Evolutionary conservation across 306 rosid genomes (phyloP), one percentile per base, ranked within the genome.

Genomic region (Argentina anserina): DNA sequence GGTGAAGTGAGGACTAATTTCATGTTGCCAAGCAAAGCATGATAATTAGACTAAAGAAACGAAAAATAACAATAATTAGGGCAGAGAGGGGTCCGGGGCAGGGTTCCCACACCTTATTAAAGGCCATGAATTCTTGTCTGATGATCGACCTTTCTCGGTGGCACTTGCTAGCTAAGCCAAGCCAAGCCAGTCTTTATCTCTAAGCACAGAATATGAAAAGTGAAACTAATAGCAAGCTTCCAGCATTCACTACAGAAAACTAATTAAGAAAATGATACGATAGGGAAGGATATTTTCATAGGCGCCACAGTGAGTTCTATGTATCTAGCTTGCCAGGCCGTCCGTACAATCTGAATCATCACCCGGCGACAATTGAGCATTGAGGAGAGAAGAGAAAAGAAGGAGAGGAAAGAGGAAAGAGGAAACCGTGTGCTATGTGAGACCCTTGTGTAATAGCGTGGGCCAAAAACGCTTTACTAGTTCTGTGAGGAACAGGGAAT

Each of bases 381-480:
- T 5, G 36, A 33, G 13, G 20, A 21, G 8, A n/a, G 26, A n/a
- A n/a, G n/a, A n/a, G n/a, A n/a, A n/a, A n/a, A n/a, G n/a, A n/a
- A 52, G 64, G 13, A 36, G 36, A 15, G 13, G 11, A n/a, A 9
- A 21, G 18, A 46, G 61, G 1, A 76, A 71, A 50, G 34, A 20
- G 52, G 45, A 76, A 71, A 73, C 50, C 77, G 79, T 81, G 81
- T 80, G 86, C 60, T 69, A 61, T 79, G 85, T 56, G 76, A 3
- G 28, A 71, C 71, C 23, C 21, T 6, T 3, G 3, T 11, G 0
- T 13, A 3, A 0, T 34, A 33, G 34, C 41, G 84, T 81, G 91
- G 95, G 89, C 75, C 87, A 74, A 26, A 66, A 56, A 23, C 26
- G 40, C 78, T 75, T 84, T 73, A 76, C 79, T 81, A 61, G 79